These are phyloP conservation scores for Acanthamoeba culbertsoni DNA, from an alignment of 208 protist species.

Conservation along the genomic window DNA sequence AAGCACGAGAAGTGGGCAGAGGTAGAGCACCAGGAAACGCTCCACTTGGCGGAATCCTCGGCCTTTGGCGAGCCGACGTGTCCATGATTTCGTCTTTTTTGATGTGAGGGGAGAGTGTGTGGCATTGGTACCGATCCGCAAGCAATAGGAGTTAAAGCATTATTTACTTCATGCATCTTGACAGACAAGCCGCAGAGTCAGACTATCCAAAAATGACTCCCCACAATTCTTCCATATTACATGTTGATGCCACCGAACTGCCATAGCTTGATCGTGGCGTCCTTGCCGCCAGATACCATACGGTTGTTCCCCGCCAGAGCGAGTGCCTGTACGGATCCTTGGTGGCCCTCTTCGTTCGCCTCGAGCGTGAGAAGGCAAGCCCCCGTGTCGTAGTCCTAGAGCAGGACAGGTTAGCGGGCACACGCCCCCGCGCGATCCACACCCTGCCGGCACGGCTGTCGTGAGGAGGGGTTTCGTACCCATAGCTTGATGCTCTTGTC, in stretches of 20 bases:
- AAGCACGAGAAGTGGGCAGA: background rate
- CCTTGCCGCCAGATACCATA: slow-evolving; percentile 40
- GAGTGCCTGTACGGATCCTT: background rate
- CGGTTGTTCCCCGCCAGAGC: background rate
- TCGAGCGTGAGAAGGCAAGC: background rate
- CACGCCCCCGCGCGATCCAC: background rate
- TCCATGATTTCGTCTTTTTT: too few relatives aligned
- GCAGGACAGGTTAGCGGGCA: background rate
- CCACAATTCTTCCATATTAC: too few relatives aligned
- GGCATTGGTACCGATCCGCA: too few relatives aligned
- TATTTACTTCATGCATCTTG: too few relatives aligned
- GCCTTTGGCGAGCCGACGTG: too few relatives aligned
- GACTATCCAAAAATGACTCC: too few relatives aligned
- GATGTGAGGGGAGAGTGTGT: too few relatives aligned
- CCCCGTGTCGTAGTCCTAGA: background rate
- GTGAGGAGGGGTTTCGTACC: background rate
- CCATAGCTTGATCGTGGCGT: slow-evolving; percentile 25
- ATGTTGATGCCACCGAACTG: background rate
- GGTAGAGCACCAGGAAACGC: background rate
- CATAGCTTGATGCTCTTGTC: slow-evolving; percentile 59
- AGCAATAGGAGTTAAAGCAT: too few relatives aligned
- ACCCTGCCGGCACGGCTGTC: background rate
- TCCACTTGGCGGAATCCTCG: too few relatives aligned
- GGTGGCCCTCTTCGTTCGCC: background rate
- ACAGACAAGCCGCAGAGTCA: too few relatives aligned